Evolutionary conservation across 2,329 filamentous ascomycete genomes (phyloP).

Genomic region (Ceratocystis huliohia): DNA sequence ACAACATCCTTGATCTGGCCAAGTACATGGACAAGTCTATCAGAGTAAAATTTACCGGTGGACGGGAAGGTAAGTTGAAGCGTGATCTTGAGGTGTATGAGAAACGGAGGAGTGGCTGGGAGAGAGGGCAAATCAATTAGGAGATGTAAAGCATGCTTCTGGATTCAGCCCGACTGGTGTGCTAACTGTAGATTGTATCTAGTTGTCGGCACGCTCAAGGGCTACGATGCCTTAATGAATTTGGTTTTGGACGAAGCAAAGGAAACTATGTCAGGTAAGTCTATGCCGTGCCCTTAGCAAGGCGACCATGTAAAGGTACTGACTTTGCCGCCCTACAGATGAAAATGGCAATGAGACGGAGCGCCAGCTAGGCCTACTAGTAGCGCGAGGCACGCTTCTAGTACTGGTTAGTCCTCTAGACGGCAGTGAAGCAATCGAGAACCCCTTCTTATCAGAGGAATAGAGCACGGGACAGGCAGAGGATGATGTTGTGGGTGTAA

Average conservation of each 20-base stretch:
- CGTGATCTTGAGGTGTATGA: too few relatives aligned
- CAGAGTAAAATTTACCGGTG: slow-evolving; percentile 91
- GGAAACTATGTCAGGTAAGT: slow-evolving; percentile 70
- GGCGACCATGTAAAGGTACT: neutral
- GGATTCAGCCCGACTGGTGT: neutral
- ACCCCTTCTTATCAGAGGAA: slow-evolving; percentile 51
- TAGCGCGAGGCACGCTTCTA: slow-evolving; percentile 81
- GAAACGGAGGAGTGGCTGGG: neutral
- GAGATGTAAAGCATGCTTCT: neutral
- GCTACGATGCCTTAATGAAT: slow-evolving; percentile 97
- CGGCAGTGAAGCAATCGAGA: slow-evolving; percentile 89
- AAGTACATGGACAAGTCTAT: slow-evolving; percentile 98
- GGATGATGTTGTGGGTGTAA: neutral
- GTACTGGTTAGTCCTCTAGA: slow-evolving; percentile 87
- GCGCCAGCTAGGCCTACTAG: slow-evolving; percentile 70
- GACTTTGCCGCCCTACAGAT: slow-evolving; percentile 41
- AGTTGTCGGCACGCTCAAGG: slow-evolving; percentile 86
- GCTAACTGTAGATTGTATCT: slow-evolving; percentile 20
- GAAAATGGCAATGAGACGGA: slow-evolving; percentile 82
- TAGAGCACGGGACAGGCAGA: neutral
- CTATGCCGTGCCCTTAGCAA: neutral
- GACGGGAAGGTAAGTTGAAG: slow-evolving; percentile 58
- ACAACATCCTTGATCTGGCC: slow-evolving; percentile 88
- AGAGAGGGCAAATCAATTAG: neutral
- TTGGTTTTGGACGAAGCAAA: slow-evolving; percentile 89